Percentiles rank a stretch among this genome's conserved stretches.
Conservation (phyloP, 257 asterid species). For the Linaria vulgaris region DNA sequence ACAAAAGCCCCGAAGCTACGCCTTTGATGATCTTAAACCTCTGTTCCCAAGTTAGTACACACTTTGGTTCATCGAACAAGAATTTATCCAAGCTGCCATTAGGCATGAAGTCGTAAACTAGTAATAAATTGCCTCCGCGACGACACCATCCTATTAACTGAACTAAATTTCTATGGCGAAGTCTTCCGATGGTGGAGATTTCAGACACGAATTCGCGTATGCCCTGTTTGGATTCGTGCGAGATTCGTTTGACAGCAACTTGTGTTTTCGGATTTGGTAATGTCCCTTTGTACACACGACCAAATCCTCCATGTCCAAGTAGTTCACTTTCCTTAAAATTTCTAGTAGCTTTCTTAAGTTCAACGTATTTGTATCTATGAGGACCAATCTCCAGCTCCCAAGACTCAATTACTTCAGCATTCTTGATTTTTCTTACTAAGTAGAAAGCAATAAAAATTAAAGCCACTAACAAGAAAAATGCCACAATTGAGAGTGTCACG, state of each 20-base stretch:
- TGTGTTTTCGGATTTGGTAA: conserved; percentile 33
- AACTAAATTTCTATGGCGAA: conserved; percentile 66
- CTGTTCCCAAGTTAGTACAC: conserved; percentile 51
- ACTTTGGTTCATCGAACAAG: conserved; percentile 43
- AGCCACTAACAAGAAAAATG: conserved; percentile 3
- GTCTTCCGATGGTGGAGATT: conserved; percentile 62
- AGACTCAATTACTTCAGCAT: conserved; percentile 52
- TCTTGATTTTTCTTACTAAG: conserved; percentile 35
- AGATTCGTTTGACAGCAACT: conserved; percentile 68
- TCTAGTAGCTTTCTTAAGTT: conserved; percentile 59
- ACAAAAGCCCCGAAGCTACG: conserved; percentile 61
- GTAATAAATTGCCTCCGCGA: conserved; percentile 52
- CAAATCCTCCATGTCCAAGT: conserved; percentile 77
- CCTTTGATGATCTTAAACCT: conserved; percentile 64
- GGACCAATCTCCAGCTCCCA: conserved; percentile 88
- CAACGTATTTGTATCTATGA: conserved; percentile 56
- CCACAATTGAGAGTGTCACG: conserved; percentile 24
- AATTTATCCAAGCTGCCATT: conserved; percentile 66
- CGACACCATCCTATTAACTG: conserved; percentile 77
- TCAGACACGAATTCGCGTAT: conserved; percentile 64
- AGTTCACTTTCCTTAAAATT: conserved; percentile 59
- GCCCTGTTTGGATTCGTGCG: conserved; percentile 72
- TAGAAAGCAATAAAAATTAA: conserved; percentile 25
- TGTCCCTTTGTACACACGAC: conserved; percentile 58
- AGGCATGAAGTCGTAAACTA: conserved; percentile 74